These are phyloP conservation scores for Ganoderma multipileum DNA, from an alignment of 1,284 basidiomycete genomes.

Conservation along the genomic window DNA sequence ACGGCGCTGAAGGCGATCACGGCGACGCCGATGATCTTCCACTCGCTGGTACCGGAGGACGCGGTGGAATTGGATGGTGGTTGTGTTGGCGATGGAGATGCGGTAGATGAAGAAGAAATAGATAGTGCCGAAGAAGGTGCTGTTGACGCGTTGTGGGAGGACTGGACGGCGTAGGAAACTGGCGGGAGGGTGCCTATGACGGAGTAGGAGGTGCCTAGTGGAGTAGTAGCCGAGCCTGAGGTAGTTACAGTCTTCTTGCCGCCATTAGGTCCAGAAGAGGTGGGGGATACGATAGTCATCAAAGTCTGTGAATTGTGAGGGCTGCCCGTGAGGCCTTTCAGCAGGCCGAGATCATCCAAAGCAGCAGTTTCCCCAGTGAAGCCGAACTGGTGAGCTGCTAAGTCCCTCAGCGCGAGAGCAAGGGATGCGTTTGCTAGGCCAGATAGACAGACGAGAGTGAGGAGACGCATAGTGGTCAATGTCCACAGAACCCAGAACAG, in stretches of 20 bases:
- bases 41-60: slow-evolving; percentile 44
- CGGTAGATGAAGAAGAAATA: not conserved
- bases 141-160: not conserved
- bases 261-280: not conserved
- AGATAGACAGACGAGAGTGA: slow-evolving; percentile 16
- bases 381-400: not conserved
- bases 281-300: not conserved
- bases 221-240: slow-evolving; percentile 4
- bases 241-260: slow-evolving; percentile 14
- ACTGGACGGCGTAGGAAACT: slow-evolving; percentile 6
- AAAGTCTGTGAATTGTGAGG: slow-evolving; percentile 11
- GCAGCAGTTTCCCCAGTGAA: slow-evolving; percentile 3
- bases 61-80: slow-evolving; percentile 8
- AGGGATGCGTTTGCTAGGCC: slow-evolving; percentile 14
- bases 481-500: not conserved
- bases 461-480: slow-evolving; percentile 21
- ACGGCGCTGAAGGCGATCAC: slow-evolving; percentile 65
- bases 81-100: slow-evolving; percentile 5
- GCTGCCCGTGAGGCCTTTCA: slow-evolving; percentile 18
- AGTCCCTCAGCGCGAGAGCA: slow-evolving; percentile 10
- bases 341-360: slow-evolving; percentile 20
- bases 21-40: slow-evolving; percentile 72
- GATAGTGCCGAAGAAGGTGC: slow-evolving; percentile 3
- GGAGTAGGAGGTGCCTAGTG: slow-evolving; percentile 25
- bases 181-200: slow-evolving; percentile 24